A percentile compares a stretch with the other conserved stretches of the same genome.
Evolutionary conservation across 345 rosid species (phyloP).

Genomic region (Turritis glabra): DNA sequence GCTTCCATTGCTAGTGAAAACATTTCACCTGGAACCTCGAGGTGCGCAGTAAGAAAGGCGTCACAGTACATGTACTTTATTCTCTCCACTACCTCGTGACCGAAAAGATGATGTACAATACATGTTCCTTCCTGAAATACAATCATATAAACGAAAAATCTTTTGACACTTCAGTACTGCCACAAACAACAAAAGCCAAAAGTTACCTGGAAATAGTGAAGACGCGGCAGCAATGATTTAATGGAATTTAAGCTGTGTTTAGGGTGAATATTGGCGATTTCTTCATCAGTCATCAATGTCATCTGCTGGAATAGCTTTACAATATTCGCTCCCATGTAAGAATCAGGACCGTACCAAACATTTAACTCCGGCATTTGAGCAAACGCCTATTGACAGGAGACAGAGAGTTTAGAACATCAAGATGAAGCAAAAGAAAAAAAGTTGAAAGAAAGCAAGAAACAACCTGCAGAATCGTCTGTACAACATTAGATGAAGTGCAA

Average conservation of each 20-base stretch:
- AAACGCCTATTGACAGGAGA: constrained; percentile 62
- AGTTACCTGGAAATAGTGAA: constrained; percentile 79
- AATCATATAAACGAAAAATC: constrained; percentile 5
- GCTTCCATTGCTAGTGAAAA: constrained; percentile 96
- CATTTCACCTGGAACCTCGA: constrained; percentile 99
- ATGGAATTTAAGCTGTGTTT: constrained; percentile 66
- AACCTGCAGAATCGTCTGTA: constrained; percentile 94
- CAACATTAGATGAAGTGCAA: constrained; percentile 95
- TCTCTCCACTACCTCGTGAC: constrained; percentile 84
- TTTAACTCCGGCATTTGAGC: constrained; percentile 75
- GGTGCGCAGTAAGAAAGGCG: constrained; percentile 92
- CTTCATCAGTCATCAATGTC: constrained; percentile 87
- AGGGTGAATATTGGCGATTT: constrained; percentile 75
- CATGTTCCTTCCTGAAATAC: constrained; percentile 78
- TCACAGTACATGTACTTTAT: constrained; percentile 86
- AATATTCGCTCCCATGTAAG: constrained; percentile 98
- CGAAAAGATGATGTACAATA: constrained; percentile 92
- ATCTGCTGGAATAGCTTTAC: constrained; percentile 81
- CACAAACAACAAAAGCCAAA: not conserved
- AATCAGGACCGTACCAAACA: constrained; percentile 94
- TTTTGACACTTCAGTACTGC: not conserved
- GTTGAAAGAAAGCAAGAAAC: constrained; percentile 13
- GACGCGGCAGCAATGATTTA: constrained; percentile 61
- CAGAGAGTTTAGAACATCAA: not conserved
- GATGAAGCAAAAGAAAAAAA: not conserved